Conservation (phyloP, 108 stramenopile species). For the Nannochloropsis gaditana region DNA sequence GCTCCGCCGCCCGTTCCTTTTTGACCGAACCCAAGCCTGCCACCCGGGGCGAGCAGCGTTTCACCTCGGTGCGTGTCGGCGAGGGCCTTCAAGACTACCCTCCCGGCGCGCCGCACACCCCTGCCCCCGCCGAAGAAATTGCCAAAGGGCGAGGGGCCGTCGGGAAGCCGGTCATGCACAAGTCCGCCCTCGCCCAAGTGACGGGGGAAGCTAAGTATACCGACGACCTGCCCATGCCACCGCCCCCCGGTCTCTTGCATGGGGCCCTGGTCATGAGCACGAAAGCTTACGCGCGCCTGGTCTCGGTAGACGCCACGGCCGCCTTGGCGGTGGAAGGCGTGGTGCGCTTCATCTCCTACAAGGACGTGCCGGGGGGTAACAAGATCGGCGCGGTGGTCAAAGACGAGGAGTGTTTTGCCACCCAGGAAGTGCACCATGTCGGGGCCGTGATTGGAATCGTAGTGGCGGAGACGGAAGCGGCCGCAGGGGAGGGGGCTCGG, state of each 20-base stretch:
- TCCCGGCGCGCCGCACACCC: conserved; percentile 38
- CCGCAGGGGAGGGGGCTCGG: conserved; percentile 69
- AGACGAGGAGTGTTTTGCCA: conserved; percentile 67
- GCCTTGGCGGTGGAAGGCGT: conserved; percentile 71
- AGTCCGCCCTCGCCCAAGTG: conserved; percentile 73
- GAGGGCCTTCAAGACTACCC: conserved; percentile 38
- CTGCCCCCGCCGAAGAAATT: background rate
- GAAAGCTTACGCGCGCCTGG: conserved; percentile 62
- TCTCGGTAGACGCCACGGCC: conserved; percentile 59
- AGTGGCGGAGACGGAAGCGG: conserved; percentile 65
- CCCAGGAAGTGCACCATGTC: conserved; percentile 52
- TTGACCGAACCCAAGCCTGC: conserved; percentile 69
- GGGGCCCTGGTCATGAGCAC: conserved; percentile 68
- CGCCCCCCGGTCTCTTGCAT: conserved; percentile 66
- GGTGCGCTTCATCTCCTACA: conserved; percentile 60
- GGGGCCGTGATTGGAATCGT: conserved; percentile 76
- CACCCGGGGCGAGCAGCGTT: conserved; percentile 67
- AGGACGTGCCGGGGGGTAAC: conserved; percentile 75
- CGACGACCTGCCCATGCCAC: conserved; percentile 71
- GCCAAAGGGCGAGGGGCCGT: conserved; percentile 44
- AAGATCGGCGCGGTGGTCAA: conserved; percentile 67
- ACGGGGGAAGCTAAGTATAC: conserved; percentile 82
- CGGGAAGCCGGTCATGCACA: conserved; percentile 68
- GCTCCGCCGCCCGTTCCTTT: conserved; percentile 60
- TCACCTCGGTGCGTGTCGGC: conserved; percentile 28